These are phyloP conservation scores for Gillenia trifoliata DNA, from an alignment of 306 rosid species.

Conservation along the genomic window DNA sequence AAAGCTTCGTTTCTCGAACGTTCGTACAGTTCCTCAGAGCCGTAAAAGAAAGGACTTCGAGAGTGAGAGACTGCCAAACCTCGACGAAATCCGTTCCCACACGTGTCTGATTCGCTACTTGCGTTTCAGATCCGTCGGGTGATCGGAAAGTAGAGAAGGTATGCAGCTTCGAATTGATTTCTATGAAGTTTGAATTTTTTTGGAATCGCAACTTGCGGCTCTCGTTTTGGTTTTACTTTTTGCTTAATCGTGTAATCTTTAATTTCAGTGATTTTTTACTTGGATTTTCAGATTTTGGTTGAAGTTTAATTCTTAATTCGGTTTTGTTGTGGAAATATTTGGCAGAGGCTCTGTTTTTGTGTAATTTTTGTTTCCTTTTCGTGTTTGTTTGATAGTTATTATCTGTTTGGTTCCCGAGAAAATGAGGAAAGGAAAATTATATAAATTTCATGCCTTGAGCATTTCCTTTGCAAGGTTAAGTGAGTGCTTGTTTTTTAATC, in stretches of 20 bases:
- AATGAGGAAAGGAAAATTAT: not conserved
- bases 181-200: not conserved
- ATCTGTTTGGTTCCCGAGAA: not conserved
- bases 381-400: not conserved
- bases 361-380: not conserved
- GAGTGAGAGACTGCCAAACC: not conserved
- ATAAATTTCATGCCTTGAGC: not conserved
- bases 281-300: not conserved
- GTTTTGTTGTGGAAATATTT: not conserved
- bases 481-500: not conserved
- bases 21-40: not conserved
- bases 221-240: not conserved
- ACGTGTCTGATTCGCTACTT: not conserved
- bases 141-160: conserved; percentile 4
- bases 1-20: not conserved
- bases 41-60: not conserved
- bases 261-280: not conserved
- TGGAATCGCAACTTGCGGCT: not conserved
- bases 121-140: conserved; percentile 6
- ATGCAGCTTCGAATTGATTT: not conserved
- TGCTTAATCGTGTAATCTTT: not conserved
- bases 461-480: not conserved
- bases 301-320: not conserved
- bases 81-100: not conserved
- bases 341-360: not conserved